Base-by-base conservation (phyloP, 495 filamentous ascomycete genomes). In the Podospora pseudocomata region DNA sequence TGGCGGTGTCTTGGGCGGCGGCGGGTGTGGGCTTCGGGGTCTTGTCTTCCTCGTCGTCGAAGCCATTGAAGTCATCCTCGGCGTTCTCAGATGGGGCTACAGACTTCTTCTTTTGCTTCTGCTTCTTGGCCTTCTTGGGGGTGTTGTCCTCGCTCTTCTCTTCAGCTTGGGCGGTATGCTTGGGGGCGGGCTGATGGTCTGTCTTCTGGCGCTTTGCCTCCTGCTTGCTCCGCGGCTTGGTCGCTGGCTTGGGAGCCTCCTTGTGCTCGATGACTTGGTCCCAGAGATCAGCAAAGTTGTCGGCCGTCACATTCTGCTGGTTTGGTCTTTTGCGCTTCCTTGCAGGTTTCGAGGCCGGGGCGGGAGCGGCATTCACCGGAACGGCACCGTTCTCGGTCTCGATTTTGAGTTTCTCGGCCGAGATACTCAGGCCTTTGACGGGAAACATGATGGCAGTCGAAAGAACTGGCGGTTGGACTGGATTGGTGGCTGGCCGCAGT, bases 361-460 rank as follows among this genome's bases (percentile, higher is more conserved):
- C 78, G 15, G 81, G 75, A 4, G 65, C 54, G 39, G 78, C 55
- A 26, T 58, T 58, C 6, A n/a, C 55, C 5, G 55, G 39, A 15
- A 63, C 69, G 1, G 18, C 60, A 72, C 75, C 16, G 72, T 72
- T 32, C 74, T 87, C 83, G 32, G 79, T 84, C 80, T 97, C 93
- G 26, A 86, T 77, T 78, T 90, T 92, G 63, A 93, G 86, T 60
- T 81, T 81, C 71, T 87, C 84, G 64, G 88, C 84, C 68, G 91
- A 85, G 28, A 97, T 82, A 23, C 91, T 90, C 91, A 93, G 96
- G 69, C 94, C 95, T 70, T 91, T 91, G 64, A 97, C 94, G 4
- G 93, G 88, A 76, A 99, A 99, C 95, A 99, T 97, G 69, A 19
- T 68, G 68, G 54, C 2, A 28, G n/a, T 34, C 23, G 55, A 16